Base-by-base conservation (phyloP, 768 basidiomycete species). In the Suillus hirtellus region DNA sequence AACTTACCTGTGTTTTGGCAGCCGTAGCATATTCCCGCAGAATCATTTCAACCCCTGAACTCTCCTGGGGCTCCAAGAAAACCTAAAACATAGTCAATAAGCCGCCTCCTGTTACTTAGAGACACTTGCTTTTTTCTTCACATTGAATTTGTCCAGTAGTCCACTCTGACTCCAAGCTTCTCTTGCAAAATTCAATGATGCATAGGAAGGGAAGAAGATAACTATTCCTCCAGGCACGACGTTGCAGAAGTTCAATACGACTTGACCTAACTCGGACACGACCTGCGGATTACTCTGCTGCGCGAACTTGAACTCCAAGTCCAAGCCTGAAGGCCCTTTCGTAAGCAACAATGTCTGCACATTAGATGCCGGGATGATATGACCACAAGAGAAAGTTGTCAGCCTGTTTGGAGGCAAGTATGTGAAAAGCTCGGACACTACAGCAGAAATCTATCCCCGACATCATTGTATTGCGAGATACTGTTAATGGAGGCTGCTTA, bases 121-220 rank as follows among this genome's bases (percentile, higher is more conserved):
- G 44, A 50, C 17, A 55, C 79, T 19, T 44, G 90, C 95, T 81
- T 84, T 86, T 75, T 98, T 98, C 81, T 90, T 94, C 14, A 70
- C 71, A 1, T 72, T 73, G 52, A 97, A 77, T 68, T 87, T 88
- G 14, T 80, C 78, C 63, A 96, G 66, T 11, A 88, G 70, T 1
- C 89, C 88, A 53, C 76, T 84, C 54, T 79, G 80, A 7, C 76
- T 72, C 95, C 96, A 99, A 7, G 79, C 70, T 5, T 77, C 78
- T 67, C 86, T 90, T 4, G 90, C 85, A 44, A 79, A 75, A 63
- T 89, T 84, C 43, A 98, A 77, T 67, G 93, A 95, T 35, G 81
- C 84, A 73, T 99, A 99, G 0, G 95, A 96, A 0, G 96, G 96
- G 46, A 98, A 86, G 73, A 99, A 99, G 8, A 97, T 89, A 21